Conservation (phyloP, 768 basidiomycete genomes). For the Terana coerulea region DNA sequence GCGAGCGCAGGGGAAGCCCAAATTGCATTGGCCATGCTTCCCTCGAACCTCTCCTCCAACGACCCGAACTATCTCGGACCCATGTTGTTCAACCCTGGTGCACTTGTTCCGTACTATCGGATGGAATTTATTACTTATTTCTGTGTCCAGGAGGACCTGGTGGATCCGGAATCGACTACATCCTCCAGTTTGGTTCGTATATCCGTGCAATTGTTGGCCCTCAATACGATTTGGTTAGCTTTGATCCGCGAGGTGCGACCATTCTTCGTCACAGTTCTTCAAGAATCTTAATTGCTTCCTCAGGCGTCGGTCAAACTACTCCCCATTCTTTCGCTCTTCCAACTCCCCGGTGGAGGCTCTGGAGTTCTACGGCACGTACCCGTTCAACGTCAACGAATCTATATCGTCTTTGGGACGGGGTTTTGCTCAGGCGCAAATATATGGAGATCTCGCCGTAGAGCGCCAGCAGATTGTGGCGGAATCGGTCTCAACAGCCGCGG, state of each 20-base stretch:
- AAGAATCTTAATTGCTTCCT: neutral
- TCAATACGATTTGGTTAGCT: constrained; percentile 27
- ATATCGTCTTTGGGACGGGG: neutral
- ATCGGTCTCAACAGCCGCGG: constrained; percentile 21
- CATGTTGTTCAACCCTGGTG: constrained; percentile 29
- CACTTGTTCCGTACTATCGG: neutral
- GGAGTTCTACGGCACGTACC: neutral
- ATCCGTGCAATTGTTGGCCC: constrained; percentile 23
- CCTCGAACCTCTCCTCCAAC: constrained; percentile 12
- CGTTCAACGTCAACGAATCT: neutral
- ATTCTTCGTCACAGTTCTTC: neutral
- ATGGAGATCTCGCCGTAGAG: neutral
- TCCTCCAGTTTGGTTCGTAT: neutral
- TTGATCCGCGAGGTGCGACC: constrained; percentile 24
- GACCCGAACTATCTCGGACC: constrained; percentile 25
- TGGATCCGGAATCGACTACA: constrained; percentile 21
- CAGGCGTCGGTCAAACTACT: constrained; percentile 2
- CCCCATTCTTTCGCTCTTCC: constrained; percentile 1
- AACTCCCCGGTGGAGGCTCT: neutral
- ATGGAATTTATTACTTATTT: too few species aligned
- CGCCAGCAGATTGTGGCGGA: neutral
- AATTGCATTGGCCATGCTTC: constrained; percentile 25
- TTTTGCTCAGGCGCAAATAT: neutral
- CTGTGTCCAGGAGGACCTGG: constrained; percentile 20
- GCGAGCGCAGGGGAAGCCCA: constrained; percentile 15